phyloP scores from a whole-genome alignment of 495 filamentous ascomycete species.

The Hypomontagnella monticulosa region DNA sequence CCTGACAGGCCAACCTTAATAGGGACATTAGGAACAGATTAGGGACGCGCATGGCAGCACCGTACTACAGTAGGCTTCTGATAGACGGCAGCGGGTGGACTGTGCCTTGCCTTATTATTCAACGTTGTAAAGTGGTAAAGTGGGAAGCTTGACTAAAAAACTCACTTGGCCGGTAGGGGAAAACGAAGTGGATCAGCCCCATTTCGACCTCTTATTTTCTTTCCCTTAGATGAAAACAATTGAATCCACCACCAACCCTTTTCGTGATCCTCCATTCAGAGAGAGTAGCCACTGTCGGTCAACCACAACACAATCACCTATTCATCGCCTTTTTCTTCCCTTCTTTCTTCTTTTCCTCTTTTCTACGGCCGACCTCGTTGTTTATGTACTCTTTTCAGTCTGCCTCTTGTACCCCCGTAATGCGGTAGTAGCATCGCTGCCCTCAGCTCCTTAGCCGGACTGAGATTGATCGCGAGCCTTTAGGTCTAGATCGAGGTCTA shows the following conservation, averaged over 20 bases:
- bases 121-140: slow-evolving; percentile 3
- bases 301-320: slow-evolving; percentile 32
- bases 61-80: too few relatives aligned
- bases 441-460: slow-evolving; percentile 65
- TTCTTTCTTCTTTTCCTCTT: slow-evolving; percentile 19
- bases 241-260: slow-evolving; percentile 35
- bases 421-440: slow-evolving; percentile 60
- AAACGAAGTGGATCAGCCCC: slow-evolving; percentile 44
- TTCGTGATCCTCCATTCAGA: slow-evolving; percentile 37
- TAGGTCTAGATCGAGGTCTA: slow-evolving; percentile 24
- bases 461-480: slow-evolving; percentile 52
- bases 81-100: slow-evolving; percentile 1
- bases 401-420: slow-evolving; percentile 50
- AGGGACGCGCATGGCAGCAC: too few relatives aligned
- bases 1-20: slow-evolving; percentile 14
- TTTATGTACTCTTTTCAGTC: slow-evolving; percentile 20
- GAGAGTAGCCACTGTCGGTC: slow-evolving; percentile 34
- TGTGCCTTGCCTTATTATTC: slow-evolving; percentile 5
- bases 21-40: neutral
- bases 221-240: slow-evolving; percentile 45
- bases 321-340: slow-evolving; percentile 21
- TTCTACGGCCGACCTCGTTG: slow-evolving; percentile 18
- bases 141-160: slow-evolving; percentile 11
- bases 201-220: slow-evolving; percentile 46
- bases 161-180: slow-evolving; percentile 24